phyloP scores from a whole-genome alignment of 257 asterid species.

The Solanum appendiculatum region DNA sequence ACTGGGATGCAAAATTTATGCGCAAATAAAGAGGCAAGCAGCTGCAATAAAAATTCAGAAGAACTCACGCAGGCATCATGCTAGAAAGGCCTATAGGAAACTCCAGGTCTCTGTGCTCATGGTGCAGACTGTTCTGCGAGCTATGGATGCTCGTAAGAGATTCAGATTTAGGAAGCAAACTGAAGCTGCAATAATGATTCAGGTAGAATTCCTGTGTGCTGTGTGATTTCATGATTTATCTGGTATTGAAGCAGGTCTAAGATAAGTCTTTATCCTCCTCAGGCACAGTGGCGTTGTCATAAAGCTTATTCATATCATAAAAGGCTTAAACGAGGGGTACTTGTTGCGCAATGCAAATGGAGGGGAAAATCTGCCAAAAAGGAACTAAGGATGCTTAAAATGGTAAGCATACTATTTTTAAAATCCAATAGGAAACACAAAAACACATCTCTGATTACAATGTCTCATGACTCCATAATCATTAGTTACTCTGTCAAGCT shows the following conservation, averaged over 20 bases:
- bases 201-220: constrained; percentile 36
- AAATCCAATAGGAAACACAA: neutral
- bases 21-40: constrained; percentile 54
- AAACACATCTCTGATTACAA: neutral
- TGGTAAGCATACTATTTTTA: constrained; percentile 38
- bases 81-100: constrained; percentile 49
- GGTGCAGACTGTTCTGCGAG: constrained; percentile 76
- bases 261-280: constrained; percentile 11
- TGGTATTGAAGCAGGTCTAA: constrained; percentile 6
- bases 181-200: constrained; percentile 73
- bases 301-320: constrained; percentile 44
- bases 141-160: constrained; percentile 59
- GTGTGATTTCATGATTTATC: constrained; percentile 5
- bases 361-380: constrained; percentile 71
- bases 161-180: constrained; percentile 57
- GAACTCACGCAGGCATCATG: constrained; percentile 40
- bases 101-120: constrained; percentile 52
- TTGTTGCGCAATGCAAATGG: constrained; percentile 78
- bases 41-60: constrained; percentile 80
- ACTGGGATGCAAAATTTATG: constrained; percentile 57
- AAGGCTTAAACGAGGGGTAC: constrained; percentile 67
- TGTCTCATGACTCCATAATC: neutral
- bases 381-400: constrained; percentile 85
- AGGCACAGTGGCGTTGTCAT: constrained; percentile 90
- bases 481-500: neutral